Conservation (phyloP, 2,329 filamentous ascomycete species). For the Epichloe elymi region DNA sequence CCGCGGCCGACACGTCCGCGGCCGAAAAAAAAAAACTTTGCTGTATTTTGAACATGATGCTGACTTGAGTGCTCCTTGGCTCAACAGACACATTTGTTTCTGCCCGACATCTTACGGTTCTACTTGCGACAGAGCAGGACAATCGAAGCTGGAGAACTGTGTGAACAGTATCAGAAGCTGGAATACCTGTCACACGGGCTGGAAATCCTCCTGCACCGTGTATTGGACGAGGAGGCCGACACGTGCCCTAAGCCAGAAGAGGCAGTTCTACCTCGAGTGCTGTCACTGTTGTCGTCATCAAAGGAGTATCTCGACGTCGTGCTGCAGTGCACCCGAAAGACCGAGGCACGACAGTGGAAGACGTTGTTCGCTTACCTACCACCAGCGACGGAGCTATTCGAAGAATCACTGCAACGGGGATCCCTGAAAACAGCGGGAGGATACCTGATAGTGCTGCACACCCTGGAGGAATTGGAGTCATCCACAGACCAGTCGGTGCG, state of each 20-base stretch:
- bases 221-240: constrained; percentile 90
- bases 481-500: constrained; percentile 69
- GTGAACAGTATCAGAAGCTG: constrained; percentile 72
- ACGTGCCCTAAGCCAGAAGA: constrained; percentile 47
- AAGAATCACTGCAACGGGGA: constrained; percentile 74
- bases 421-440: constrained; percentile 90
- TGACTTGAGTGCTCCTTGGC: neutral
- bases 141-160: constrained; percentile 68
- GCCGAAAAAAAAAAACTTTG: neutral
- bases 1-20: no score
- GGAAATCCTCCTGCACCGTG: constrained; percentile 82
- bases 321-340: constrained; percentile 93
- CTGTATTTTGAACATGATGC: neutral
- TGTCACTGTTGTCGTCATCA: constrained; percentile 56
- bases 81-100: constrained; percentile 72
- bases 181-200: constrained; percentile 89
- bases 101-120: constrained; percentile 74
- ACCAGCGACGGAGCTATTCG: constrained; percentile 81
- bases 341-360: constrained; percentile 86
- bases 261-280: constrained; percentile 49
- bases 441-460: constrained; percentile 90
- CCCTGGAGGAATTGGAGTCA: constrained; percentile 54
- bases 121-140: constrained; percentile 65
- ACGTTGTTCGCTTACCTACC: constrained; percentile 88
- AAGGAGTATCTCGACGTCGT: constrained; percentile 88